Percentiles rank a stretch among this genome's conserved stretches.
These are phyloP conservation scores for Scenedesmus sp. DNA, from an alignment of 163 green algal genomes.

Conservation along the genomic window DNA sequence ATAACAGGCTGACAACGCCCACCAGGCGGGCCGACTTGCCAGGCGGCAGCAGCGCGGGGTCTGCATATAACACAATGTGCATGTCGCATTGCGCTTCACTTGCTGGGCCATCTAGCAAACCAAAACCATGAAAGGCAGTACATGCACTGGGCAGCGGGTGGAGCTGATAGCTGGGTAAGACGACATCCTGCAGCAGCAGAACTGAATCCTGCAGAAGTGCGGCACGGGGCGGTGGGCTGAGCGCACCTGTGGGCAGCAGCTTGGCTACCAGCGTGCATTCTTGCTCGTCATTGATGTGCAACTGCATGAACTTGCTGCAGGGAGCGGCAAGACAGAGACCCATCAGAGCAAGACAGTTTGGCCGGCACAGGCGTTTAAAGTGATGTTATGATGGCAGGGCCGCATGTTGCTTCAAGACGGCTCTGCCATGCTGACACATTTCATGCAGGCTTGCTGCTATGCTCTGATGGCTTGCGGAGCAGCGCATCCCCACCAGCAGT, in stretches of 20 bases:
- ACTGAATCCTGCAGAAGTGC: neutral
- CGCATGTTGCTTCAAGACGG: neutral
- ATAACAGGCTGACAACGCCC: constrained; percentile 44
- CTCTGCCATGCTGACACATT: neutral
- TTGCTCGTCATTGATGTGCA: neutral
- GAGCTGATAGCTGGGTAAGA: too few species aligned
- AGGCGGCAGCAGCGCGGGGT: constrained; percentile 45
- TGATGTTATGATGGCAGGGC: too few species aligned
- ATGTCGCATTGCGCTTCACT: neutral
- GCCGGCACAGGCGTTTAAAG: neutral
- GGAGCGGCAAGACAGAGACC: neutral
- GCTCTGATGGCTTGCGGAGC: neutral
- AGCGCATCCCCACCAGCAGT: neutral
- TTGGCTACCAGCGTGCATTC: constrained; percentile 41
- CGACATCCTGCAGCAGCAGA: neutral
- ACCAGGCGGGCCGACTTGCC: constrained; percentile 53
- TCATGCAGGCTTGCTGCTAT: neutral
- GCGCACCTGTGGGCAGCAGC: constrained; percentile 34
- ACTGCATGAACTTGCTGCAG: constrained; percentile 41
- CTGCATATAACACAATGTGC: neutral
- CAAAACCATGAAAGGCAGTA: neutral
- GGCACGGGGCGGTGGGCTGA: too few species aligned
- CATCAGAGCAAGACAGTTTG: neutral
- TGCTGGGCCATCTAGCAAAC: neutral
- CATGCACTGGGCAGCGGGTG: neutral